These are phyloP conservation scores for Daldinia vernicosa DNA, from an alignment of 495 filamentous ascomycete genomes.

Conservation along the genomic window DNA sequence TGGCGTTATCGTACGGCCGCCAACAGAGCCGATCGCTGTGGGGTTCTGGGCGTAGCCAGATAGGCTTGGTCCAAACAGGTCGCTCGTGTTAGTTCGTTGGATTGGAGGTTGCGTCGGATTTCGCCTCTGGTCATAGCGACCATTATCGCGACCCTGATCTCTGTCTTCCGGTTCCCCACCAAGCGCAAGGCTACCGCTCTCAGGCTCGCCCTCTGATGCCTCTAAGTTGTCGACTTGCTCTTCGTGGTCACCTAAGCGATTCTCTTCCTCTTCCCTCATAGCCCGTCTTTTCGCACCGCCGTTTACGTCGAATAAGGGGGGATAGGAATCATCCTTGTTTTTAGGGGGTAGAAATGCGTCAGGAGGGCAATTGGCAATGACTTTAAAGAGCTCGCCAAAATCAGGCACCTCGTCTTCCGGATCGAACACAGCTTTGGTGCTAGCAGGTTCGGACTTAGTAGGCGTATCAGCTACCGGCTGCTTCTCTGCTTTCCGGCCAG, in stretches of 20 bases:
- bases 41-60: conserved; percentile 62
- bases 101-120: conserved; percentile 76
- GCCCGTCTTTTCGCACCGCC: conserved; percentile 79
- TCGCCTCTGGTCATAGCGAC: conserved; percentile 60
- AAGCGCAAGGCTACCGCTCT: conserved; percentile 83
- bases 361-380: conserved; percentile 45
- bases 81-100: conserved; percentile 65
- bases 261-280: conserved; percentile 74
- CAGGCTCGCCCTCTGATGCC: conserved; percentile 63
- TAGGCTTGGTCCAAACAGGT: conserved; percentile 62
- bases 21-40: conserved; percentile 61
- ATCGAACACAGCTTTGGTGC: neutral
- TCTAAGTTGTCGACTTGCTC: conserved; percentile 53
- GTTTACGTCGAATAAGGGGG: conserved; percentile 80
- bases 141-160: conserved; percentile 60
- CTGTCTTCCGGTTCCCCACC: conserved; percentile 90
- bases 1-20: conserved; percentile 78
- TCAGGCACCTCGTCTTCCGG: conserved; percentile 25
- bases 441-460: conserved; percentile 4
- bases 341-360: conserved; percentile 40
- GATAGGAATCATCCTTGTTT: conserved; percentile 57
- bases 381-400: conserved; percentile 45
- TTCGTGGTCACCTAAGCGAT: conserved; percentile 68
- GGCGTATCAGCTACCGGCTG: conserved; percentile 32
- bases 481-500: conserved; percentile 39